Evolutionary conservation across 352 stramenopile genomes (phyloP).

Genomic region (Thalassiosira oceanica): DNA sequence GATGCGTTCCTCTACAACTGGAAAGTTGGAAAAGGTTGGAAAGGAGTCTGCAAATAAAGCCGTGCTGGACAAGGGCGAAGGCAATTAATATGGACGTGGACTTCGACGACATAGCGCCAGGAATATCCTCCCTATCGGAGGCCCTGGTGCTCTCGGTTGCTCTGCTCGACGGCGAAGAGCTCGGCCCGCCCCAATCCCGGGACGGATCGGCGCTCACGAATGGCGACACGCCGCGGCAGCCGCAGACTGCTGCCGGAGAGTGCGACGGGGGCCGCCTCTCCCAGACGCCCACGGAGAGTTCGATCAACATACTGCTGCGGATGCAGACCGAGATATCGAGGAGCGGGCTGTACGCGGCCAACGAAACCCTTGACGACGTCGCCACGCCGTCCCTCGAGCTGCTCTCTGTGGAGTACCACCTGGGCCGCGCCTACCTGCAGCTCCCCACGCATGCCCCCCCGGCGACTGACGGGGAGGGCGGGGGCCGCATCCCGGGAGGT

Average conservation of each 20-base stretch:
- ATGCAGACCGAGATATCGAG: conserved; percentile 14
- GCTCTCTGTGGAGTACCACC: conserved; percentile 62
- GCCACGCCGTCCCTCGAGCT: conserved; percentile 63
- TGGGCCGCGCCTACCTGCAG: conserved; percentile 54
- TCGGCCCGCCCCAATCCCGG: not conserved
- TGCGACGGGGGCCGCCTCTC: not conserved
- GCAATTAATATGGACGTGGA: too few species aligned
- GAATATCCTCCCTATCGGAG: conserved; percentile 11
- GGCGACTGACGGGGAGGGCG: not conserved
- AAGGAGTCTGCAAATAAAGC: too few species aligned
- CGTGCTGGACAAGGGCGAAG: too few species aligned
- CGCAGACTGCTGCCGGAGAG: not conserved
- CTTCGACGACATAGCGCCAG: not conserved
- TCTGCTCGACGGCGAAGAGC: conserved; percentile 22
- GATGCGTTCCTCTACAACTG: too few species aligned
- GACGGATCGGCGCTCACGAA: too few species aligned
- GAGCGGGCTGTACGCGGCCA: conserved; percentile 48
- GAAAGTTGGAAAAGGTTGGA: too few species aligned
- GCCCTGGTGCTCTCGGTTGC: conserved; percentile 5
- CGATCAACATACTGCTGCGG: conserved; percentile 8
- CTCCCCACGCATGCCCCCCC: conserved; percentile 40
- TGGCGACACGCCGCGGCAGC: too few species aligned
- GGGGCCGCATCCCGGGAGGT: not conserved
- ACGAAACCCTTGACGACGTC: conserved; percentile 70
- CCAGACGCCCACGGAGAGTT: conserved; percentile 20